phyloP scores from a whole-genome alignment of 2,329 filamentous ascomycete species.

The Xylogone sp. region DNA sequence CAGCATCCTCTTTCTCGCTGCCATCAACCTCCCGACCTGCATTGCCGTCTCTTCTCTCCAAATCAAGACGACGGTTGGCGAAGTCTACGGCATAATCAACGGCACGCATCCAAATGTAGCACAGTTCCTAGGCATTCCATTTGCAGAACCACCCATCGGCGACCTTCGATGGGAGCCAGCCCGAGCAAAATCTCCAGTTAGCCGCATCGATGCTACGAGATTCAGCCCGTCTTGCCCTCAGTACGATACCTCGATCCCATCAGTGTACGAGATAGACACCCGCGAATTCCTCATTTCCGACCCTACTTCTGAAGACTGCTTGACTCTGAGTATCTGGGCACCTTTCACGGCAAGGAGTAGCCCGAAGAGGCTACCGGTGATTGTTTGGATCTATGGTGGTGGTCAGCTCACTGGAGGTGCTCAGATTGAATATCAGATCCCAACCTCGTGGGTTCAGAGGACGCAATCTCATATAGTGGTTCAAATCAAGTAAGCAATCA shows the following conservation, averaged over 20 bases:
- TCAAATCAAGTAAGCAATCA: slow-evolving; percentile 20
- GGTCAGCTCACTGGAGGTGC: slow-evolving; percentile 9
- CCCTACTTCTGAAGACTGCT: slow-evolving; percentile 29
- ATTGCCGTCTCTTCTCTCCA: no score
- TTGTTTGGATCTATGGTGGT: slow-evolving; percentile 38
- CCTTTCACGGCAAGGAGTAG: slow-evolving; percentile 10
- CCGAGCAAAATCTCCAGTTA: slow-evolving; percentile 4
- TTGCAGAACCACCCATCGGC: slow-evolving; percentile 32
- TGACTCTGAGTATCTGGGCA: slow-evolving; percentile 33
- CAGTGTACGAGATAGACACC: slow-evolving; percentile 10
- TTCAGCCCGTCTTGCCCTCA: slow-evolving; percentile 17
- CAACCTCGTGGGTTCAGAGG: slow-evolving; percentile 8
- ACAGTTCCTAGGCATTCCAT: slow-evolving; percentile 36
- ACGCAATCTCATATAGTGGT: slow-evolving; percentile 23
- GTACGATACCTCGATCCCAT: slow-evolving; percentile 6
- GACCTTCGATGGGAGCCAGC: slow-evolving; percentile 32
- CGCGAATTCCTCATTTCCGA: slow-evolving; percentile 11
- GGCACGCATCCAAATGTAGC: slow-evolving; percentile 13
- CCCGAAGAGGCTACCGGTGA: slow-evolving; percentile 25
- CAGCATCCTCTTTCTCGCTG: no score
- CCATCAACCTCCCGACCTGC: no score
- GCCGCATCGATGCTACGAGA: slow-evolving; percentile 12
- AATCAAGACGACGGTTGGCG: slow-evolving; percentile 9
- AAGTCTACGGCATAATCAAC: slow-evolving; percentile 12
- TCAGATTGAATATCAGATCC: slow-evolving; percentile 5